Evolutionary conservation across 2,329 filamentous ascomycete genomes (phyloP).

Genomic region (Penicillium capsulatum): DNA sequence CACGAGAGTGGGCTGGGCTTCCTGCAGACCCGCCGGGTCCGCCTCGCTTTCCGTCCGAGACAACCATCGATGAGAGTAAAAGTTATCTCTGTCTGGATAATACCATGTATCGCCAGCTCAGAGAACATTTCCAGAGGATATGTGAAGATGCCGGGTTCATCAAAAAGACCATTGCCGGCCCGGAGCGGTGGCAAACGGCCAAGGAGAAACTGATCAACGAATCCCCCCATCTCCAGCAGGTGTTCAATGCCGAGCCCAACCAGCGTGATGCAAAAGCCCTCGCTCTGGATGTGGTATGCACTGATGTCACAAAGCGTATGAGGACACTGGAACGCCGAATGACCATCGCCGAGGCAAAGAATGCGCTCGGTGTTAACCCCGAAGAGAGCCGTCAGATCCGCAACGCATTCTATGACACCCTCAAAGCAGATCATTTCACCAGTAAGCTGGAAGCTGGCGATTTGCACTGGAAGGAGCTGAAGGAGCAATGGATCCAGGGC

Average conservation of each 20-base stretch:
- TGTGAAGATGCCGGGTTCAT: slow-evolving; percentile 63
- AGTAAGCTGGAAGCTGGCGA: slow-evolving; percentile 69
- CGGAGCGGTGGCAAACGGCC: slow-evolving; percentile 67
- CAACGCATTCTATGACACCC: slow-evolving; percentile 60
- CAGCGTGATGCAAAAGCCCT: slow-evolving; percentile 60
- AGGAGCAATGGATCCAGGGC: slow-evolving; percentile 61
- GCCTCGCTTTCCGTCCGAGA: slow-evolving; percentile 75
- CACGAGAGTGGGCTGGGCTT: slow-evolving; percentile 63
- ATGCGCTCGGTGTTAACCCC: slow-evolving; percentile 63
- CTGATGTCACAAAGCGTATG: slow-evolving; percentile 76
- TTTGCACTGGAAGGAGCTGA: slow-evolving; percentile 67
- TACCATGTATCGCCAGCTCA: slow-evolving; percentile 59
- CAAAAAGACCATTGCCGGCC: slow-evolving; percentile 72
- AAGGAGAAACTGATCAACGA: slow-evolving; percentile 65
- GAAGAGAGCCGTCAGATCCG: slow-evolving; percentile 64
- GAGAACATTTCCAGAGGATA: slow-evolving; percentile 65
- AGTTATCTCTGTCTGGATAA: slow-evolving; percentile 62
- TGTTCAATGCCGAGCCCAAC: slow-evolving; percentile 58
- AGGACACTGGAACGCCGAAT: slow-evolving; percentile 62
- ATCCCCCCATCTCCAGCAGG: slow-evolving; percentile 58
- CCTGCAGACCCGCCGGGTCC: slow-evolving; percentile 64
- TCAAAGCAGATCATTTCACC: slow-evolving; percentile 63
- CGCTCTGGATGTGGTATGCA: slow-evolving; percentile 73
- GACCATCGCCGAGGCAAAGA: slow-evolving; percentile 71
- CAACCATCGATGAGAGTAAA: slow-evolving; percentile 74